Base-by-base conservation (phyloP, 257 asterid species). In the Thymus mandschuricus region DNA sequence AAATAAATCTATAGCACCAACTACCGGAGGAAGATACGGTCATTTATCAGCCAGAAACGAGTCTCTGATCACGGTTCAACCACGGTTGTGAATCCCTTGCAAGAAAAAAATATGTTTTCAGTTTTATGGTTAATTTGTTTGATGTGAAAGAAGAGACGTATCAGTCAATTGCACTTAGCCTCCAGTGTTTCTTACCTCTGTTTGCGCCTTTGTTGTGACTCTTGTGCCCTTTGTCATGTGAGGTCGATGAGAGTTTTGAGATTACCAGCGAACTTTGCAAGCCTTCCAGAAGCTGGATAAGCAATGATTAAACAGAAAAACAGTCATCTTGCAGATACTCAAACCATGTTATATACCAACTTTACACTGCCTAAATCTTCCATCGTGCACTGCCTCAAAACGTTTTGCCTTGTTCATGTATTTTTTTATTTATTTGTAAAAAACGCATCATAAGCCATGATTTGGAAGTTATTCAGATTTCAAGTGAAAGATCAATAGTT, bases 241-340 rank as follows among this genome's bases (percentile, higher is more conserved):
- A 89, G 70, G 84, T 78, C 11, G 96, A 75, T 29, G 96, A 89
- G 50, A 83, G 13, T 81, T 91, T 94, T 9, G 98, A 70, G 77
- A 86, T 79, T 10, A 82, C 68, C 62, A 91, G 84, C 1, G 97
- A 89, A 72, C 96, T 94, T 68, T 94, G 97, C 74, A 94, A 79
- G 64, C 98, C 98, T 87, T 94, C 98, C 86, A 94, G 68, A 45
- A 94, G 86, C 98, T 94, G 89, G 70, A 83, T 21, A 54, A 15
- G 66, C 81, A 54, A 81, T 64, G 41, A 54, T 64, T 59, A 69
- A 34, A 21, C 63, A 68, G 50, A 76, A 6, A 27, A 50, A 30
- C 40, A 55, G 41, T 40, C 44, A 13, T 35, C 65, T 34, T 10
- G 57, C 54, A 64, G 52, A 55, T 50, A 33, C 63, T 40, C 9